These are phyloP conservation scores for Blastomyces gilchristii DNA, from an alignment of 2,329 filamentous ascomycete species.

Conservation along the genomic window DNA sequence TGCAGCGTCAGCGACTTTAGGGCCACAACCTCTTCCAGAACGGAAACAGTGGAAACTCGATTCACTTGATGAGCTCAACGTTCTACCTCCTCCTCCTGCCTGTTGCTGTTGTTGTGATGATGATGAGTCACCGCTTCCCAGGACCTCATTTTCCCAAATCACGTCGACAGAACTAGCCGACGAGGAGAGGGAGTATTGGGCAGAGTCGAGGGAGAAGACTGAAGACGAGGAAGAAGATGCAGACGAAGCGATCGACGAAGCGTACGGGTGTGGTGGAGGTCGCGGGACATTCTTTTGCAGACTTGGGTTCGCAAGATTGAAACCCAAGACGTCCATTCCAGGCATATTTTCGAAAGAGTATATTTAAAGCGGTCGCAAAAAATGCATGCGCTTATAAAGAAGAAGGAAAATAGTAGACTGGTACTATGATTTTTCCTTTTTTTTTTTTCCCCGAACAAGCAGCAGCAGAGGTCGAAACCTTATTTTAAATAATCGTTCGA, in stretches of 20 bases:
- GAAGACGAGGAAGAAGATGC: conserved; percentile 67
- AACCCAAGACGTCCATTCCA: conserved; percentile 37
- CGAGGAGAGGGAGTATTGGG: conserved; percentile 59
- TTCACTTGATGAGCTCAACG: conserved; percentile 17
- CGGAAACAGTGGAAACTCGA: conserved; percentile 20
- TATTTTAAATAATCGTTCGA: background rate
- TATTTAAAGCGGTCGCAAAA: conserved; percentile 4
- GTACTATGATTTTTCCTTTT: background rate
- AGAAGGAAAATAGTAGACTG: background rate
- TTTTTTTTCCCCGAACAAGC: background rate
- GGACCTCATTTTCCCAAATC: conserved; percentile 34
- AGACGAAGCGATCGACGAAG: conserved; percentile 60
- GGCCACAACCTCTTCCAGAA: conserved; percentile 21
- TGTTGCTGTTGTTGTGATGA: conserved; percentile 5
- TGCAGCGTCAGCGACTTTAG: conserved; percentile 25
- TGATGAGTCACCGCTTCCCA: conserved; percentile 15
- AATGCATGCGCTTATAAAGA: background rate
- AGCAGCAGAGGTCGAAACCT: background rate
- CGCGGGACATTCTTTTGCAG: conserved; percentile 24
- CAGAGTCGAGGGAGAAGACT: conserved; percentile 65
- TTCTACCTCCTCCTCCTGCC: conserved; percentile 20
- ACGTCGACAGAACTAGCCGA: conserved; percentile 53
- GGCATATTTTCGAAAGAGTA: conserved; percentile 30
- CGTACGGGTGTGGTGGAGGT: conserved; percentile 48
- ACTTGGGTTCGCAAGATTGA: conserved; percentile 31